A percentile compares a stretch with the other conserved stretches of the same genome.
Evolutionary conservation across 148 eudicot species (phyloP).

Genomic region (Rhododendron williamsianum): DNA sequence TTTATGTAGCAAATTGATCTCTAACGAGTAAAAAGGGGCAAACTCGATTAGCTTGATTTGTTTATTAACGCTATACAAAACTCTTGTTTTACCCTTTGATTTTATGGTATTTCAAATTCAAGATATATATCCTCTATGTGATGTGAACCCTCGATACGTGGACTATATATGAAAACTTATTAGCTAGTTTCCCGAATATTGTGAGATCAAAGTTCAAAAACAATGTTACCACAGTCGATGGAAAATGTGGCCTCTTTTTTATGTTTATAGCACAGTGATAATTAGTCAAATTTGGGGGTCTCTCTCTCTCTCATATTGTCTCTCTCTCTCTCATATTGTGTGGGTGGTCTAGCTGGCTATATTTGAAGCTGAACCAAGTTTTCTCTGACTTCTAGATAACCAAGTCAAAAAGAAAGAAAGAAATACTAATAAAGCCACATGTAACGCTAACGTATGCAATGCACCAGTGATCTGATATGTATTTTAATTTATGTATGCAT

Average conservation of each 20-base stretch:
- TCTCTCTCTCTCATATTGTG: neutral
- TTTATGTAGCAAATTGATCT: neutral
- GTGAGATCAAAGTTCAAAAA: neutral
- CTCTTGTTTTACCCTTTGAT: neutral
- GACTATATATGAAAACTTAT: neutral
- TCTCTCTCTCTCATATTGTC: neutral
- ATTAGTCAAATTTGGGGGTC: too few species aligned
- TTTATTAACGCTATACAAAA: neutral
- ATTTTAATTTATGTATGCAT: too few species aligned
- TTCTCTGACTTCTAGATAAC: neutral
- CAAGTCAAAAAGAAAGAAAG: neutral
- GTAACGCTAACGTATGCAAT: neutral
- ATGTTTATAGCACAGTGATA: neutral
- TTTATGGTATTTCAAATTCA: neutral
- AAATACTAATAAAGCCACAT: neutral
- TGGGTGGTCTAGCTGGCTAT: neutral
- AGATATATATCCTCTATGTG: neutral
- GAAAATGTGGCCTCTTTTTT: neutral
- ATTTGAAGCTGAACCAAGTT: constrained; percentile 2
- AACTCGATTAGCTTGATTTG: neutral
- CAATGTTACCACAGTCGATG: neutral
- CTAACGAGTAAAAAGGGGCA: neutral
- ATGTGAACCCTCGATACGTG: neutral
- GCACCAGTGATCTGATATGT: neutral
- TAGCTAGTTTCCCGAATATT: neutral